Evolutionary conservation across 108 stramenopile species (phyloP), one percentile per base, ranked within the genome.

Genomic region (Chaetoceros muelleri): DNA sequence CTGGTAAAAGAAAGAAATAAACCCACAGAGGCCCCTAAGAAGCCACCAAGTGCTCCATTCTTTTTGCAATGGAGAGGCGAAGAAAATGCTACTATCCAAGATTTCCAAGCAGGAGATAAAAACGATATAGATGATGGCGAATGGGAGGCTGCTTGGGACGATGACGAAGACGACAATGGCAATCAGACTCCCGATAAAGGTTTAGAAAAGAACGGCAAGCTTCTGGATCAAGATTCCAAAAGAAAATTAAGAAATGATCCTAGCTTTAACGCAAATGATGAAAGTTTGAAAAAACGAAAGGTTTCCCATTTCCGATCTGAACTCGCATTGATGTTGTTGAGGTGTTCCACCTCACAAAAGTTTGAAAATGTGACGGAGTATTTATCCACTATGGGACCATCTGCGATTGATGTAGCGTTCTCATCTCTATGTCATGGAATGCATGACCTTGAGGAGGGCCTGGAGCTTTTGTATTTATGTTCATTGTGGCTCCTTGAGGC

Each of bases 31-130:
- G 78, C 98, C 7, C 94, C 92, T 1, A 78, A 95, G 69, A 93
- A 94, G 63, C 95, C 96, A 18, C 90, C 85, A 47, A 55, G 72
- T 23, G 98, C 98, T 24, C 98, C 98, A 30, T 98, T 97, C 73
- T 98, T 98, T 61, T 73, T 98, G 45, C 93, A 96, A 63, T 95
- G 85, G 72, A 65, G 85, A 58, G 60, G 60, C 24, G 85, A 81
- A 22, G 69, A 70, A 25, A 46, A 46, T 5, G 49, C 53, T 21
- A 65, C 55, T 10, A 70, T 57, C 48, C 56, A 54, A 40, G 49
- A 61, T 49, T 1, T 17, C 5, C 17, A 5, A 50, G 47, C 65
- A 21, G 17, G 28, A 2, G 44, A 26, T 17, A 67, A 66, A 31
- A 65, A 71, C 21, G 75, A 87, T 48, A n/a, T n/a, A n/a, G n/a